Evolutionary conservation across 208 protist genomes (phyloP).

Genomic region (Leishmania aethiopica): DNA sequence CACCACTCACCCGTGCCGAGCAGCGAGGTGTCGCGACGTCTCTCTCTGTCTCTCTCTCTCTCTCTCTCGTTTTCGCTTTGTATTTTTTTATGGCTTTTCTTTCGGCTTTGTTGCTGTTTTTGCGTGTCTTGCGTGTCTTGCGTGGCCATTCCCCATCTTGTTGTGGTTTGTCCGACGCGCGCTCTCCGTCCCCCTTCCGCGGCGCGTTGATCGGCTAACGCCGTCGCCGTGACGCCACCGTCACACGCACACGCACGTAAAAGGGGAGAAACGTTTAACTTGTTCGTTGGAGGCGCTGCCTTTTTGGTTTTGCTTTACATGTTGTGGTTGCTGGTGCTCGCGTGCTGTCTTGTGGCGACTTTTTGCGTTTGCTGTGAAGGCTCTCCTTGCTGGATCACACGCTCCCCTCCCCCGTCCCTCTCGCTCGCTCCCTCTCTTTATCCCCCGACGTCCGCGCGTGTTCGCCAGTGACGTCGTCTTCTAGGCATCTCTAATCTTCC

Average conservation of each 20-base stretch:
- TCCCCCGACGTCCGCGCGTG: background rate
- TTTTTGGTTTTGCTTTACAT: background rate
- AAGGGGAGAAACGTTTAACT: background rate
- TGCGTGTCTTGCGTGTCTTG: too few relatives aligned
- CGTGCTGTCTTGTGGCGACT: background rate
- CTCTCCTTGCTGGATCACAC: background rate
- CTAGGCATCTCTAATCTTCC: background rate
- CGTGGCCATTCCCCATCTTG: too few relatives aligned
- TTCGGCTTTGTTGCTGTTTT: too few relatives aligned
- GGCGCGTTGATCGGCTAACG: background rate
- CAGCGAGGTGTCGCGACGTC: background rate
- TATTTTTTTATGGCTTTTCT: background rate
- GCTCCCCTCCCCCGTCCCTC: background rate
- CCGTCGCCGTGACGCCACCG: background rate
- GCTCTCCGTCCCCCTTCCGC: background rate
- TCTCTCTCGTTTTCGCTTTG: background rate
- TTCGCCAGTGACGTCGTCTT: background rate
- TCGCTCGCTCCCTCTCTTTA: background rate
- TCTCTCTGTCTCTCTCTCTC: background rate
- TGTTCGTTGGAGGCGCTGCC: too few relatives aligned
- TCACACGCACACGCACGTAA: background rate
- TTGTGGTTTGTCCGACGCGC: background rate
- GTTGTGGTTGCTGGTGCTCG: background rate
- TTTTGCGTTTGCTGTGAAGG: background rate
- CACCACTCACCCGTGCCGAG: background rate